Conservation (phyloP, 2,329 filamentous ascomycete species). For the Verticillium nonalfalfae region DNA sequence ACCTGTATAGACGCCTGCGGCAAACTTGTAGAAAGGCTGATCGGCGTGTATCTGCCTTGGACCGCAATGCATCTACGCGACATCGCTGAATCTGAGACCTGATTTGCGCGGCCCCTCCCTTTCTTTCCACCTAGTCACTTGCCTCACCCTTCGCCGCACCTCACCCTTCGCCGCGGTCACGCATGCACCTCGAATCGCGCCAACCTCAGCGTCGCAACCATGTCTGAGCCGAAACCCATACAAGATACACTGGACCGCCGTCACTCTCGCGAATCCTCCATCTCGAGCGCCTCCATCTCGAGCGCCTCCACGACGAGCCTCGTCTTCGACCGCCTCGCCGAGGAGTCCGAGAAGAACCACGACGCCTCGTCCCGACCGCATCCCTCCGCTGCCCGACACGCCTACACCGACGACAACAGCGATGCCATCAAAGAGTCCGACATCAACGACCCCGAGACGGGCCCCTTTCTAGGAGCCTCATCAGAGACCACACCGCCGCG, state of each 20-base stretch:
- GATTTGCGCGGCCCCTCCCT: background rate
- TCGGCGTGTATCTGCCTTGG: background rate
- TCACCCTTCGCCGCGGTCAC: background rate
- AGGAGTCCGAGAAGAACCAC: constrained; percentile 34
- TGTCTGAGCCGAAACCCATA: background rate
- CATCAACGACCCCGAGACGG: constrained; percentile 43
- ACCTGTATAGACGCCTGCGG: background rate
- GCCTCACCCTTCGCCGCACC: background rate
- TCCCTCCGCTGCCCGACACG: constrained; percentile 12
- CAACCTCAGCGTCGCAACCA: background rate
- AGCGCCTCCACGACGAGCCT: constrained; percentile 79
- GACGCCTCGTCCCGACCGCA: constrained; percentile 13
- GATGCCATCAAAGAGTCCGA: constrained; percentile 29
- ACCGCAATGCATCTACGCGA: background rate
- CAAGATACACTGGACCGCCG: constrained; percentile 15
- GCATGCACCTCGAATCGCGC: background rate
- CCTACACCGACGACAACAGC: constrained; percentile 37
- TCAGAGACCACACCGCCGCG: constrained; percentile 27
- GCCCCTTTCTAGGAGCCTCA: constrained; percentile 39
- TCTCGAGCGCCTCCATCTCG: constrained; percentile 76
- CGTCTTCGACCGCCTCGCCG: constrained; percentile 70
- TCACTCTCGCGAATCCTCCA: constrained; percentile 47
- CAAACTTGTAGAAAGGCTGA: background rate
- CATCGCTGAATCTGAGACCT: background rate
- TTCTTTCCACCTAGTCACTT: background rate